Conservation (phyloP, 75 land plant species). For the Chamaecyparis obtusa region DNA sequence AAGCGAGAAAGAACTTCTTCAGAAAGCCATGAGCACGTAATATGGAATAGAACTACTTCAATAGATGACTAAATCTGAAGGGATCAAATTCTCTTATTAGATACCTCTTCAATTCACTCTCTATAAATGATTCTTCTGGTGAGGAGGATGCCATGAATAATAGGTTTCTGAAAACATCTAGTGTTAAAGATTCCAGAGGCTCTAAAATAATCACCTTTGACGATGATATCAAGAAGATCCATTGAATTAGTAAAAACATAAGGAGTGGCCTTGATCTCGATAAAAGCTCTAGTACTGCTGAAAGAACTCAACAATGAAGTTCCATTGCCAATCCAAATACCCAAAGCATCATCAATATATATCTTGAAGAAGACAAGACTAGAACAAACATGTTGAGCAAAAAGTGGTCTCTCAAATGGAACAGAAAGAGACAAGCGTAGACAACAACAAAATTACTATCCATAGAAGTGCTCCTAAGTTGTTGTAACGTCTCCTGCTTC, state of each 20-base stretch:
- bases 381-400: not conserved
- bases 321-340: not conserved
- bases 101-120: not conserved
- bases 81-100: too few species aligned
- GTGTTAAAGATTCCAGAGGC: not conserved
- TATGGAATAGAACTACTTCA: too few species aligned
- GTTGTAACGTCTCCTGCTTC: too few species aligned
- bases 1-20: too few species aligned
- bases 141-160: not conserved
- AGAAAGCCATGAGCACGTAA: too few species aligned
- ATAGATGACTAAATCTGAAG: too few species aligned
- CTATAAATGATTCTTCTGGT: not conserved
- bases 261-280: not conserved
- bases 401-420: not conserved
- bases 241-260: not conserved
- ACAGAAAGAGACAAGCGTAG: conserved; percentile 1
- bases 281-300: not conserved
- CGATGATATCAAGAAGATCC: not conserved
- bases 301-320: not conserved
- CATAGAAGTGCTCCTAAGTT: not conserved
- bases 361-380: not conserved
- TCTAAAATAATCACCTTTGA: not conserved
- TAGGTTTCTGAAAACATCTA: not conserved
- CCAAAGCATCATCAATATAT: conserved; percentile 7
- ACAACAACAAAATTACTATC: not conserved